Conservation (phyloP, 2,329 filamentous ascomycete species). For the Pseudogymnoascus sp. region DNA sequence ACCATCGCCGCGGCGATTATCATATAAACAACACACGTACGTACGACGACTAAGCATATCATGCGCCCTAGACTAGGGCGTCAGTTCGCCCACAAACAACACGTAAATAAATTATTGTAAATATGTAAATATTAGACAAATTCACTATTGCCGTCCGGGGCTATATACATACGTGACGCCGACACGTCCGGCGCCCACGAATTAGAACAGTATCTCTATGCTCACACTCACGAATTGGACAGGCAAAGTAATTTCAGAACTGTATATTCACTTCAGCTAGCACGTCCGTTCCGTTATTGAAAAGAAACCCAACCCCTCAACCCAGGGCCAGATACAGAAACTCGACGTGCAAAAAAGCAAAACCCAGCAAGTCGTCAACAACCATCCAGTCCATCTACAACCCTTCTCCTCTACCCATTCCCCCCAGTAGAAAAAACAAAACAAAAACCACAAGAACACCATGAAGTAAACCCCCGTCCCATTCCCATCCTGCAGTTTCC, state of each 20-base stretch:
- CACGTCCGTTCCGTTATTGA: background rate
- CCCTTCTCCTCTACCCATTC: background rate
- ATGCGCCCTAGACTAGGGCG: background rate
- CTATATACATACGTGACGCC: background rate
- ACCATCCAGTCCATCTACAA: background rate
- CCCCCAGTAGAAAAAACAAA: background rate
- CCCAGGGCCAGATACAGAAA: background rate
- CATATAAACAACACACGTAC: background rate
- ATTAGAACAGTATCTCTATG: background rate
- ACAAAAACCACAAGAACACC: background rate
- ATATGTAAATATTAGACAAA: background rate
- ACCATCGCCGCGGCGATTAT: background rate
- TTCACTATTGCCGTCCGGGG: too few species aligned
- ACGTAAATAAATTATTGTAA: background rate
- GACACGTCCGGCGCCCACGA: background rate
- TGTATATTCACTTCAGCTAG: conserved; percentile 4
- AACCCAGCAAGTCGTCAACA: background rate
- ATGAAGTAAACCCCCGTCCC: background rate
- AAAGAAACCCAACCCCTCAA: background rate
- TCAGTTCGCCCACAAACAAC: background rate
- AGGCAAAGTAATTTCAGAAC: background rate
- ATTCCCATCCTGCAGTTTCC: background rate
- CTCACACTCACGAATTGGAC: background rate
- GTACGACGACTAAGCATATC: background rate
- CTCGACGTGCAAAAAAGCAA: background rate